phyloP scores from a whole-genome alignment of 1,284 basidiomycete species.

The Puccinia brachypodii region DNA sequence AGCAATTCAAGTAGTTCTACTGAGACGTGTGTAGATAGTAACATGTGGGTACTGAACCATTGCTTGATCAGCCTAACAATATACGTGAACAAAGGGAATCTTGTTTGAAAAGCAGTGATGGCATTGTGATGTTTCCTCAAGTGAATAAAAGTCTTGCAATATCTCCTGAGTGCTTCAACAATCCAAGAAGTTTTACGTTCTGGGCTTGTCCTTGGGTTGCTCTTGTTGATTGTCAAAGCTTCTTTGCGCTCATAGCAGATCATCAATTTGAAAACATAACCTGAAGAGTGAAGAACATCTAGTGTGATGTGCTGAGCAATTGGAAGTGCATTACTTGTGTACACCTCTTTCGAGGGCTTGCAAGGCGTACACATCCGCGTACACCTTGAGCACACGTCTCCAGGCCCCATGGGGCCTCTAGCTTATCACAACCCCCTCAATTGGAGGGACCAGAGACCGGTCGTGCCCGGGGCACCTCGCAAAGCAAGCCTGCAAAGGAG shows the following conservation, averaged over 20 bases:
- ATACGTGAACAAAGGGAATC: conserved; percentile 74
- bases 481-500: too few relatives aligned
- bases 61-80: conserved; percentile 86
- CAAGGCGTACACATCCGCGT: too few relatives aligned
- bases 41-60: conserved; percentile 89
- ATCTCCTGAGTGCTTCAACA: conserved; percentile 67
- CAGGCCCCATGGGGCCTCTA: too few relatives aligned
- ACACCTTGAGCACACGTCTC: too few relatives aligned
- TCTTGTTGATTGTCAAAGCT: conserved; percentile 62
- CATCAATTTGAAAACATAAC: conserved; percentile 80
- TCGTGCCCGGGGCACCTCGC: too few relatives aligned
- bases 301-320: conserved; percentile 72
- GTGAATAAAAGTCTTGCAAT: conserved; percentile 72
- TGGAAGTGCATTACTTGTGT: conserved; percentile 59
- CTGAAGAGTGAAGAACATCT: conserved; percentile 75
- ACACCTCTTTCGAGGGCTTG: too few relatives aligned
- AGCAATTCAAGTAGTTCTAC: conserved; percentile 82
- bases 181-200: conserved; percentile 59
- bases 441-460: too few relatives aligned
- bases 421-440: too few relatives aligned
- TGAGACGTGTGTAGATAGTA: conserved; percentile 68
- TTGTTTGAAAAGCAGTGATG: conserved; percentile 75
- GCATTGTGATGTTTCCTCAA: conserved; percentile 81
- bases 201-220: conserved; percentile 54
- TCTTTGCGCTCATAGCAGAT: conserved; percentile 85